phyloP scores from a whole-genome alignment of 306 rosid species.

The Quercus engelmannii region DNA sequence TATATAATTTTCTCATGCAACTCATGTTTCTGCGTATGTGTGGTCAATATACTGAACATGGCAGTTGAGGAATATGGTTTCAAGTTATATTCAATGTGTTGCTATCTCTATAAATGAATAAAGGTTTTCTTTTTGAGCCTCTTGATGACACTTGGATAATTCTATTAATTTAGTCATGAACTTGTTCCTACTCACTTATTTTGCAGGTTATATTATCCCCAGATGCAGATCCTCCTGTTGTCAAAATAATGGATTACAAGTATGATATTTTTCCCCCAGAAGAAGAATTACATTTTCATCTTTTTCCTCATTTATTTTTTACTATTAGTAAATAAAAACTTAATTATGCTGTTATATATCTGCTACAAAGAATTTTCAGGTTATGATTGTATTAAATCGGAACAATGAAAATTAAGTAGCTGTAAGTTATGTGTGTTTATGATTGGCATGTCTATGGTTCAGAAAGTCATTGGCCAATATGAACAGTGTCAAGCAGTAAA shows the following conservation, averaged over 20 bases:
- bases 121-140: background rate
- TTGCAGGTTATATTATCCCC: slow-evolving; percentile 86
- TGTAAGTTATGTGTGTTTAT: background rate
- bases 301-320: background rate
- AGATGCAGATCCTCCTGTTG: slow-evolving; percentile 96
- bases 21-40: background rate
- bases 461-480: background rate
- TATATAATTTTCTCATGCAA: background rate
- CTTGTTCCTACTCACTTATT: slow-evolving; percentile 3
- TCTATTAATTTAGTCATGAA: background rate
- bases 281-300: background rate
- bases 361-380: background rate
- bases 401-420: background rate
- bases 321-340: background rate
- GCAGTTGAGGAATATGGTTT: background rate
- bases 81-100: background rate
- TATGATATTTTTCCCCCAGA: slow-evolving; percentile 18
- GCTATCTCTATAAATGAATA: background rate
- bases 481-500: background rate
- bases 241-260: slow-evolving; percentile 92
- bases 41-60: background rate
- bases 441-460: background rate
- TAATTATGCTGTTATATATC: background rate
- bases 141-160: background rate
- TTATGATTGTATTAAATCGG: background rate